Evolutionary conservation across 305 asterid genomes (phyloP).

Genomic region (Fraxinus greggii): DNA sequence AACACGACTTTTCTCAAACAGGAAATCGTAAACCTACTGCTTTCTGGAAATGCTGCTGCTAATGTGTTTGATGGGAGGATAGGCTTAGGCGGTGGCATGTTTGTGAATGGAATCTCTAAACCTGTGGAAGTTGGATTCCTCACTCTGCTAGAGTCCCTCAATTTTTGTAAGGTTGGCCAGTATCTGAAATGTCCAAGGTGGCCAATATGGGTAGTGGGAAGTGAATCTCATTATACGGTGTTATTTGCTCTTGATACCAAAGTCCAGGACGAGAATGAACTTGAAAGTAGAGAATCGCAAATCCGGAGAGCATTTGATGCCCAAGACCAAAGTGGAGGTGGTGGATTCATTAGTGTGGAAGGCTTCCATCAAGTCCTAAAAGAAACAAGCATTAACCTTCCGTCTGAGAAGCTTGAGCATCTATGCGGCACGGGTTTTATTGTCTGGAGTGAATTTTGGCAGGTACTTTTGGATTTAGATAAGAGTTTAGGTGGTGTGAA

Average conservation of each 20-base stretch:
- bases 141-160: conserved; percentile 82
- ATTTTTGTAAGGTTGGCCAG: conserved; percentile 87
- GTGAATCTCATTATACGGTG: conserved; percentile 94
- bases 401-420: conserved; percentile 61
- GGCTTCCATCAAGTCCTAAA: conserved; percentile 74
- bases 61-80: conserved; percentile 86
- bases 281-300: conserved; percentile 69
- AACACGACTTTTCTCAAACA: conserved; percentile 28
- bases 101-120: conserved; percentile 79
- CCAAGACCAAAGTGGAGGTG: conserved; percentile 97
- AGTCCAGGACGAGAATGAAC: conserved; percentile 87
- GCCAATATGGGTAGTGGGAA: conserved; percentile 99
- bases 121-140: conserved; percentile 90
- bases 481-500: conserved; percentile 76
- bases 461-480: conserved; percentile 72
- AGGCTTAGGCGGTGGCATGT: conserved; percentile 94
- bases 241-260: conserved; percentile 75
- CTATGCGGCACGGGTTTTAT: conserved; percentile 71
- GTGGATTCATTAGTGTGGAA: conserved; percentile 91
- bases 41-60: conserved; percentile 82
- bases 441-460: conserved; percentile 97
- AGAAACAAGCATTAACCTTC: conserved; percentile 59
- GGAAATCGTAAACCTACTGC: conserved; percentile 95
- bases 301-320: conserved; percentile 85
- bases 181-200: conserved; percentile 78